Evolutionary conservation across 1,284 basidiomycete genomes (phyloP), one percentile per base, ranked within the genome.

Genomic region (Sporisorium iseilematis-ciliati): DNA sequence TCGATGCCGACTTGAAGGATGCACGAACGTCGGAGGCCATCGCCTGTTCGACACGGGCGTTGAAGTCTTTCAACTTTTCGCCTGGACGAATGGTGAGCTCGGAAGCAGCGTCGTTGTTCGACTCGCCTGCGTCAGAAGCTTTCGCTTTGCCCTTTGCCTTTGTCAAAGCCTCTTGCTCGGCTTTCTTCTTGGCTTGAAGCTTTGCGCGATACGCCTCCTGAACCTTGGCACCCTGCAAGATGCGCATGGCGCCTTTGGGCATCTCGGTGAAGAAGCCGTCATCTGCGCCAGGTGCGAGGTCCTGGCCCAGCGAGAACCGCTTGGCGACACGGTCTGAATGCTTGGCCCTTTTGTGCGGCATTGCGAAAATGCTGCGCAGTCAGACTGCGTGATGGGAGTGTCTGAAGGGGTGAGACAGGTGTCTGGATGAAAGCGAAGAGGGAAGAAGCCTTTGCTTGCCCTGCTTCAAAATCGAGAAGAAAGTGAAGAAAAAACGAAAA

Each of bases 281-380:
- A 35, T 75, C 65, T 18, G 46, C 45, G 57, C 50, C 50, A 6
- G 80, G 77, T 25, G 80, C 73, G 20, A 75, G 59, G 54, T 81
- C 64, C 42, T 75, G 55, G 11, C 78, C 76, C 11, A 70, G 21
- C 49, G 57, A 50, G 55, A 69, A 66, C 42, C 79, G 77, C 53
- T 77, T 68, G 31, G 78, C 70, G 31, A 72, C 52, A 33, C 81
- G 68, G 46, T 67, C 68, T 14, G 79, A 79, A 46, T 63, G 65
- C 42, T 81, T 82, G 1, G 81, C 79, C 29, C 79, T 67, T 53
- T 82, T 82, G 71, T 81, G 79, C 21, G 81, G 81, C 81, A 82
- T 82, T n/a, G 14, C 7, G 35, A 38, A 12, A 5, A 38, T 38
- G 35, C 35, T 53, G 45, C 31, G 38, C 41, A 31, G 42, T 33